A percentile compares a stretch with the other conserved stretches of the same genome.
Conservation (phyloP, 108 stramenopile species). For the Nannochloropsis granulata region DNA sequence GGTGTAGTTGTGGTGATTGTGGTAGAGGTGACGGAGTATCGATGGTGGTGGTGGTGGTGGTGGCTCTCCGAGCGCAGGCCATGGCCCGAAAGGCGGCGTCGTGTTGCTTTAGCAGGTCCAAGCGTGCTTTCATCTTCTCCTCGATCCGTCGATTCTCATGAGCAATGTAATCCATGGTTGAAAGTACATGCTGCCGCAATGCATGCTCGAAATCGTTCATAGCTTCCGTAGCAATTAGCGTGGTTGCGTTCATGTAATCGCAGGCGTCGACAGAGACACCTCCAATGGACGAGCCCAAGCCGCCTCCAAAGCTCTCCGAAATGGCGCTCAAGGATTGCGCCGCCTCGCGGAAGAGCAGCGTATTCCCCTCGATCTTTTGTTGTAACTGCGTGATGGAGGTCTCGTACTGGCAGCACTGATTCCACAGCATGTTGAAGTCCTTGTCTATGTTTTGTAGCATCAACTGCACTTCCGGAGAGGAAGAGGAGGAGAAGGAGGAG, state of each 20-base stretch:
- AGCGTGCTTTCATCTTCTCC: neutral
- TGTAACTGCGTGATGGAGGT: neutral
- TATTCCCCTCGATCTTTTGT: neutral
- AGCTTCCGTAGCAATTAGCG: neutral
- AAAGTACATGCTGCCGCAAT: neutral
- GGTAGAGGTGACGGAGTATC: too few species aligned
- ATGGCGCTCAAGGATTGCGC: neutral
- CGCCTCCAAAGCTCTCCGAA: neutral
- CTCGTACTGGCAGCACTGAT: neutral
- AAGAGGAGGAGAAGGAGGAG: too few species aligned
- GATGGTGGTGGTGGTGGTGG: neutral
- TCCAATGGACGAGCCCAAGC: neutral
- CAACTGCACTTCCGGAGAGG: neutral
- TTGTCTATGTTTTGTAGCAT: neutral
- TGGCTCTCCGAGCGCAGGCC: neutral
- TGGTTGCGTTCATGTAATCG: neutral
- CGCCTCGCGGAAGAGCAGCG: neutral
- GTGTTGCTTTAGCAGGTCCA: neutral
- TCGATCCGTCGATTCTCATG: neutral
- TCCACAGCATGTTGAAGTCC: neutral
- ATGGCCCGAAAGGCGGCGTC: neutral
- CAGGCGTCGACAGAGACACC: neutral
- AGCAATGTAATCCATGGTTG: neutral
- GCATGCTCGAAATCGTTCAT: neutral
- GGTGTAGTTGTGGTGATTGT: too few species aligned